These are phyloP conservation scores for Penicillium expansum DNA, from an alignment of 2,329 filamentous ascomycete genomes.

Conservation along the genomic window DNA sequence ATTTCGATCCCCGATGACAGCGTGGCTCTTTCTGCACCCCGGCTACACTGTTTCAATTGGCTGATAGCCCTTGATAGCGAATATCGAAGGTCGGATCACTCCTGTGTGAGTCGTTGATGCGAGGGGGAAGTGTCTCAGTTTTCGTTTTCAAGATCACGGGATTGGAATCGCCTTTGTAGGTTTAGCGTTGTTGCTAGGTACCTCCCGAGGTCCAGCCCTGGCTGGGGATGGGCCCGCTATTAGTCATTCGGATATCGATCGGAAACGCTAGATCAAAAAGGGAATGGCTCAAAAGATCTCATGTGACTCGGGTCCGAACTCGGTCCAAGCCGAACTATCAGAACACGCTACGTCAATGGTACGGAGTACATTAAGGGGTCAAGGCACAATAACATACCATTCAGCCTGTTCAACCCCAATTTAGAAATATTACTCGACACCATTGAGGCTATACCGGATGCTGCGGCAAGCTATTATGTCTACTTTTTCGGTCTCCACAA, in stretches of 20 bases:
- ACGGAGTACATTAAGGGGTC: not conserved
- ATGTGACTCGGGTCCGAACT: constrained; percentile 11
- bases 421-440: not conserved
- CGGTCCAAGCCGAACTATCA: constrained; percentile 12
- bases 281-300: constrained; percentile 4
- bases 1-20: not conserved
- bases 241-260: constrained; percentile 7
- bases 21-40: constrained; percentile 4
- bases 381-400: not conserved
- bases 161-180: constrained; percentile 21
- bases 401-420: not conserved
- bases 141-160: constrained; percentile 26
- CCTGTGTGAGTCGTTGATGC: constrained; percentile 12
- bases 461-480: constrained; percentile 10
- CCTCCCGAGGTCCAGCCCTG: too few species aligned
- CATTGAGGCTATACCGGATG: not conserved
- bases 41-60: not conserved
- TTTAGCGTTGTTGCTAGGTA: constrained; percentile 16
- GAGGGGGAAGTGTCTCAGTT: constrained; percentile 16
- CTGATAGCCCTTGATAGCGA: not conserved
- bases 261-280: constrained; percentile 8
- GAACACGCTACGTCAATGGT: not conserved
- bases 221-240: not conserved
- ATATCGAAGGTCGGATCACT: not conserved
- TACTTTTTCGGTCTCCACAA: constrained; percentile 18